These are phyloP conservation scores for Aspergillus arachidicola DNA, from an alignment of 2,329 filamentous ascomycete species.

Conservation along the genomic window DNA sequence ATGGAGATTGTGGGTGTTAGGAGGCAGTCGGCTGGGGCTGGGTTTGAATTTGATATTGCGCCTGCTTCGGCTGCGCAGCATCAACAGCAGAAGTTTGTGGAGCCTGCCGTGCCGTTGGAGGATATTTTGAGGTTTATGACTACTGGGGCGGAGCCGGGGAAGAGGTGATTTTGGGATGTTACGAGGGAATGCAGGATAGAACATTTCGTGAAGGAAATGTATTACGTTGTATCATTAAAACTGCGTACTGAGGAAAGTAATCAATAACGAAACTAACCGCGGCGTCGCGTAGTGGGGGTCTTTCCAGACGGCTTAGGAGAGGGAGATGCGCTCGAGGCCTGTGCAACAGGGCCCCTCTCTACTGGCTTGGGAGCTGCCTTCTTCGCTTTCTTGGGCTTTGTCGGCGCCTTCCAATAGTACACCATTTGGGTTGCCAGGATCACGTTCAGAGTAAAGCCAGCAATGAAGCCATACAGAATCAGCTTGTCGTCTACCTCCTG, in stretches of 20 bases:
- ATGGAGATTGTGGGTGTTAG: slow-evolving; percentile 45
- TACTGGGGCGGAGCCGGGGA: slow-evolving; percentile 43
- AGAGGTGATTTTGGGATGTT: slow-evolving; percentile 18
- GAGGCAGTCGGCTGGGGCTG: slow-evolving; percentile 33
- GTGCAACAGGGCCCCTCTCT: slow-evolving; percentile 34
- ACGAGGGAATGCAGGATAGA: neutral
- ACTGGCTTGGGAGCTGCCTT: slow-evolving; percentile 23
- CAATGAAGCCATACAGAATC: slow-evolving; percentile 92
- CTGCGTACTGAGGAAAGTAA: slow-evolving; percentile 6
- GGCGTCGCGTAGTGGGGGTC: slow-evolving; percentile 58
- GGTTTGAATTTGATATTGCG: slow-evolving; percentile 39
- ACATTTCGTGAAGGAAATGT: neutral
- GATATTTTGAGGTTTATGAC: slow-evolving; percentile 55
- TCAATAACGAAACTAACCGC: slow-evolving; percentile 44
- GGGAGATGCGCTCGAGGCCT: slow-evolving; percentile 46
- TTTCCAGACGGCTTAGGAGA: slow-evolving; percentile 47
- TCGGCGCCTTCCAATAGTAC: slow-evolving; percentile 84
- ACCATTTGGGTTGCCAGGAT: slow-evolving; percentile 88
- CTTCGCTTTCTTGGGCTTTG: slow-evolving; percentile 39
- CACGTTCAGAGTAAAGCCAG: slow-evolving; percentile 85
- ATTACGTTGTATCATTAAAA: slow-evolving; percentile 19
- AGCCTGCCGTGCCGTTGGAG: slow-evolving; percentile 41
- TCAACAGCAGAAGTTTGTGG: slow-evolving; percentile 12
- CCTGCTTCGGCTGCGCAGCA: slow-evolving; percentile 12
- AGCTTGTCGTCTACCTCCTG: slow-evolving; percentile 97